Evolutionary conservation across 2,329 filamentous ascomycete species (phyloP), one percentile per base, ranked within the genome.

Genomic region (Stagonosporopsis rhizophila): DNA sequence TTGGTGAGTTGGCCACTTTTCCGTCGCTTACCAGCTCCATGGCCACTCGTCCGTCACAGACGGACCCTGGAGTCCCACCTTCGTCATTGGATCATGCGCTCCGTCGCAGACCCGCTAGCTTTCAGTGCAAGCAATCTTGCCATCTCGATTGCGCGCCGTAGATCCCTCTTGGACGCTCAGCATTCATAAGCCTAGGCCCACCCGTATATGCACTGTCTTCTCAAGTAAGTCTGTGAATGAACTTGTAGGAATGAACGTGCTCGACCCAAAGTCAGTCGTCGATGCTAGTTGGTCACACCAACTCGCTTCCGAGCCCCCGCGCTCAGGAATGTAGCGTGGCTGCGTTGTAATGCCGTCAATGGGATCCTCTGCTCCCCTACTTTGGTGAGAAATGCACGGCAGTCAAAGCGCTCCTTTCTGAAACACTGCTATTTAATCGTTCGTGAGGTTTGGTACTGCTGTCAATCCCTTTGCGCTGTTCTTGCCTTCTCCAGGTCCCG

Each of bases 251-350:
- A 58, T 58, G 54, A 35, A 34, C 8, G 20, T 30, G 48, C 54
- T 41, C 49, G 40, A 45, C 39, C 32, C 40, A 23, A 42, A 28
- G 39, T 39, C 34, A 32, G 28, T 28, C 45, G 40, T 25, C 34
- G 38, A 55, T 42, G 47, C 47, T 25, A 39, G 37, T 47, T 35
- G 32, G 48, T 52, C 17, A 30, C 41, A 55, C 53, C 17, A 53
- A 25, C 32, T 46, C 34, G 27, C 52, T 56, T 45, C 34, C 35
- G n/a, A 20, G 6, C 3, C 40, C 30, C 17, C n/a, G 38, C n/a
- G 8, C 22, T 47, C 46, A 44, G 58, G 52, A 61, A 63, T 59
- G 58, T 51, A 56, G 60, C 58, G 52, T 59, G 58, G 56, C 38
- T 22, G 28, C 46, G 47, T 55, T 48, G 38, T 46, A 23, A 38